A percentile compares a stretch with the other conserved stretches of the same genome.
These are phyloP conservation scores for Austropuccinia psidii DNA, from an alignment of 1,284 basidiomycete genomes.

Conservation along the genomic window DNA sequence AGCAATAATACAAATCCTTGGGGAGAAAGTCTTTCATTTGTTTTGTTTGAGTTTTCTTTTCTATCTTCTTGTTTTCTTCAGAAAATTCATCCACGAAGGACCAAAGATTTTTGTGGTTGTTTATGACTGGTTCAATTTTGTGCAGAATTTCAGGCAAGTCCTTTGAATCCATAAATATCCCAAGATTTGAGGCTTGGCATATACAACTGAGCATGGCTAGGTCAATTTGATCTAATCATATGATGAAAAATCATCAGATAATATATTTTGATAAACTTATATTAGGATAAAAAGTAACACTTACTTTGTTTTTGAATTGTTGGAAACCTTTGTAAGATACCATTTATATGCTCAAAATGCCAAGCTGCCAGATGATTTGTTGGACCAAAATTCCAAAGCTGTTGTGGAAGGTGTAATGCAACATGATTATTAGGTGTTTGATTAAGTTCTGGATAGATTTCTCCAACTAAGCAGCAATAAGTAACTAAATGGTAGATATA, in stretches of 20 bases:
- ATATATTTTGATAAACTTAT: neutral
- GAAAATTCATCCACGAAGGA: constrained; percentile 5
- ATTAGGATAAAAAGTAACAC: neutral
- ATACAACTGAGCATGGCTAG: neutral
- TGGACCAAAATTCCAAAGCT: constrained; percentile 13
- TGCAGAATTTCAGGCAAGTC: neutral
- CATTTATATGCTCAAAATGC: constrained; percentile 31
- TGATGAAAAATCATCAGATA: neutral
- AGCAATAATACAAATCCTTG: neutral
- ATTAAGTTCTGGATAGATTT: neutral
- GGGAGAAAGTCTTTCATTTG: neutral
- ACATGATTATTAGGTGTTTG: constrained; percentile 28
- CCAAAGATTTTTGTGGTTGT: constrained; percentile 18
- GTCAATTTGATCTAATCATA: constrained; percentile 19
- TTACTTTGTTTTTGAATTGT: constrained; percentile 6
- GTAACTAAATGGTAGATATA: constrained; percentile 24
- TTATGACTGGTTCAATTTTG: constrained; percentile 1
- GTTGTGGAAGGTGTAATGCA: constrained; percentile 14
- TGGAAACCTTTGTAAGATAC: constrained; percentile 22
- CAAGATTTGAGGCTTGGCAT: constrained; percentile 19
- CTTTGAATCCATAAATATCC: neutral
- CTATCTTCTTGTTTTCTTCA: neutral
- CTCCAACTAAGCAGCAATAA: constrained; percentile 9
- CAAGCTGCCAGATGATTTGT: constrained; percentile 24
- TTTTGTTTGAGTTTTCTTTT: neutral